Evolutionary conservation across 139 green algal species (phyloP), one percentile per base, ranked within the genome.

Genomic region (Micromonas pusilla): DNA sequence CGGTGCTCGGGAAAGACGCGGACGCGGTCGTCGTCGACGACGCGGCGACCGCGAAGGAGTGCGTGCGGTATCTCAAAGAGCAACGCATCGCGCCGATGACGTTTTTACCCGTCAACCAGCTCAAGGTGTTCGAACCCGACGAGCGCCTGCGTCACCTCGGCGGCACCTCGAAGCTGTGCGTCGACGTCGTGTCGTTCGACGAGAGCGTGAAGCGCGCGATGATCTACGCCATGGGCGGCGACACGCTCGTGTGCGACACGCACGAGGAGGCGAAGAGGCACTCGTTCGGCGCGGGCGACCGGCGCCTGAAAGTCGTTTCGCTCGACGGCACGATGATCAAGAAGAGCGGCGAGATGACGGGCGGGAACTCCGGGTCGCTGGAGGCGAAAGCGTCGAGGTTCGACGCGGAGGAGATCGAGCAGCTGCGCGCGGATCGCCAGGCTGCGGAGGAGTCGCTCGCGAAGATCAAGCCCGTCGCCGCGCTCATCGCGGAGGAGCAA

Each of bases 1-100:
- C 97, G 64, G 90, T 87, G 39, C 86, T 97, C 85, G 92, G 91
- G 28, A 82, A 80, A 2, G 81, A 97, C 72, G 89, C 97, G 80
- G 95, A 99, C 85, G 87, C 83, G 6, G 84, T 99, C 45, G 84
- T 98, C 26, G 90, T 96, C 38, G 90, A 96, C 36, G 90, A 86
- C 62, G 84, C 87, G 60, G 82, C 79, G 20, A 90, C 88, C 16
- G 93, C 86, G 25, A 91, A 91, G 64, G 73, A 86, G 13, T 95
- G 90, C 82, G 94, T 97, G 54, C 79, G 86, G 78, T 89, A 89
- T 66, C 83, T 93, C 21, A 87, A 86, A 33, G 86, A 93, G 19
- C 82, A 91, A 38, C 82, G 86, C n/a, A 76, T 92, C 57, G 82
- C 89, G 19, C 83, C 86, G 13, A 91, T 96, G 85, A 93, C 90